Percentiles rank a stretch among this genome's conserved stretches.
Conservation (phyloP, 2,329 filamentous ascomycete genomes). For the Trichophyton verrucosum region DNA sequence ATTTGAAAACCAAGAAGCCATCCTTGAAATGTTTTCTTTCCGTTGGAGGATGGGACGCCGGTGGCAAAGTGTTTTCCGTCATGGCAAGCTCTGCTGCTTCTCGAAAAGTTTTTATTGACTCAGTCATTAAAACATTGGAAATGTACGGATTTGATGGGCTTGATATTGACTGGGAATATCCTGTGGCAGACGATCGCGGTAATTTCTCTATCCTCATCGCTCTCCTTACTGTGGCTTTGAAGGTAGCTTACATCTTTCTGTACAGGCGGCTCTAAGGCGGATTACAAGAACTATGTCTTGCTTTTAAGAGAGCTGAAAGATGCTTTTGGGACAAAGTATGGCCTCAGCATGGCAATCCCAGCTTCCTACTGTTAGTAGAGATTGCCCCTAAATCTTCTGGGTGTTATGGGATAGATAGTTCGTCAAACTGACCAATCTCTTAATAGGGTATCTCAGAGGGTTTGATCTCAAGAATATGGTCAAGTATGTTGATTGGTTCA, state of each 20-base stretch:
- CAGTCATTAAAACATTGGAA: slow-evolving; percentile 6
- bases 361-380: slow-evolving; percentile 9
- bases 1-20: slow-evolving; percentile 5
- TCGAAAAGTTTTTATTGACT: slow-evolving; percentile 10
- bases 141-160: slow-evolving; percentile 10
- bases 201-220: background rate
- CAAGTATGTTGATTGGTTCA: slow-evolving; percentile 19
- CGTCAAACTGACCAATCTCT: too few species aligned
- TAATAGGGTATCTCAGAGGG: slow-evolving; percentile 16
- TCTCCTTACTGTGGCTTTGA: background rate
- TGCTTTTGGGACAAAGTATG: slow-evolving; percentile 6
- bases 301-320: slow-evolving; percentile 8
- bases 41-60: slow-evolving; percentile 9
- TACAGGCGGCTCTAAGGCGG: slow-evolving; percentile 19
- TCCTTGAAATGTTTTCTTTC: slow-evolving; percentile 8
- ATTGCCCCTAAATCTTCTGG: too few species aligned
- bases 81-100: slow-evolving; percentile 12
- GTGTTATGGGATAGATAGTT: too few species aligned
- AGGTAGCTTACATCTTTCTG: background rate
- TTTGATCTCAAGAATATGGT: slow-evolving; percentile 17
- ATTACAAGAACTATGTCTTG: slow-evolving; percentile 9
- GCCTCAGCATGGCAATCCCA: slow-evolving; percentile 9
- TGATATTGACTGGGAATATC: slow-evolving; percentile 16
- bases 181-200: slow-evolving; percentile 26
- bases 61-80: slow-evolving; percentile 14